Base-by-base conservation (phyloP, 75 land plant species). In the Sequoia sempervirens region DNA sequence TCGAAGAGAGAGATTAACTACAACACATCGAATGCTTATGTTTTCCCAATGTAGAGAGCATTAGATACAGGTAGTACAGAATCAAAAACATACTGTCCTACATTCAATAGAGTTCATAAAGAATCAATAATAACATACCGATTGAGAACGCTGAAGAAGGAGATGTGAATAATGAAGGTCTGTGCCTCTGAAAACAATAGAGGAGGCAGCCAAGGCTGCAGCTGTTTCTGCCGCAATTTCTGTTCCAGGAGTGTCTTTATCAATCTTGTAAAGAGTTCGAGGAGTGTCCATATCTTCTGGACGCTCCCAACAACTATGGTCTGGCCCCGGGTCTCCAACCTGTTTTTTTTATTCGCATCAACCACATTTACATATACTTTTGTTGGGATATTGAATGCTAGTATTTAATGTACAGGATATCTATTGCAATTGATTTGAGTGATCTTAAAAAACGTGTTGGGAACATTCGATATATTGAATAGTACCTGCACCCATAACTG, bases 151-250 rank as follows among this genome's bases (percentile, higher is more conserved):
- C 83, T 89, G 85, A 53, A 95, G 92, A 68, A 96, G 95, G 34
- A 84, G 80, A 34, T 84, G 87, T 12, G 98, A 66, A 83, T 96
- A 96, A 14, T 47, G 10, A n/a, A 13, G 76, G 52, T 96, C 94
- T 10, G 20, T n/a, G 1, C 40, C 6, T 79, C 91, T 86, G 83
- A 96, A 95, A 28, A 92, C 98, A 56, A 96, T 88, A 73, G 98
- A 92, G 40, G 98, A 47, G 56, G 98, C 92, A 50, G 98, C 98
- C 88, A 96, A 83, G 36, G 98, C 98, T n/a, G 98, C 98, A 5
- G 98, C 86, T 17, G 98, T 96, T 82, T 96, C 98, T 18, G 92
- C 98, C 0, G 97, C 98, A 50, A 95, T 94, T 85, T 96, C 98
- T 1, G 97, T 89, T 3, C 98, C 98, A 11, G 97, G 95, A 9